These are phyloP conservation scores for Leishmania guyanensis DNA, from an alignment of 208 protist genomes.

Conservation along the genomic window DNA sequence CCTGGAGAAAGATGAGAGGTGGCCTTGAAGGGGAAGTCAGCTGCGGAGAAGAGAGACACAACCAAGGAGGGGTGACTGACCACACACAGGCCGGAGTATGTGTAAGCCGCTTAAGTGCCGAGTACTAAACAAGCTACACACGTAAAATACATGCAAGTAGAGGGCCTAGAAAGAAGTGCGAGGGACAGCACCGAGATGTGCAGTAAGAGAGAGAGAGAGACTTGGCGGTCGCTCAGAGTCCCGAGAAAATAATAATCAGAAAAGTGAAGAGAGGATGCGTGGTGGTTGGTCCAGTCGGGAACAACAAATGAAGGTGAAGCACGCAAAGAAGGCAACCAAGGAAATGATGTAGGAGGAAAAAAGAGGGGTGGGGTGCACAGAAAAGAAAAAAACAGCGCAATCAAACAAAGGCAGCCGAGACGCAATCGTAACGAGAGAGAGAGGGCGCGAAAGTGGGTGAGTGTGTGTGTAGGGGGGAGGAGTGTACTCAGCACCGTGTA, in stretches of 20 bases:
- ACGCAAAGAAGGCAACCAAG: neutral
- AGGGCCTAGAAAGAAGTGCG: neutral
- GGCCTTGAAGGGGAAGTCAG: neutral
- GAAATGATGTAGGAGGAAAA: neutral
- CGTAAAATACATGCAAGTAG: neutral
- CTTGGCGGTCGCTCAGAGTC: no score
- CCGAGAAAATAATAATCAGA: no score
- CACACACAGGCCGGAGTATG: neutral
- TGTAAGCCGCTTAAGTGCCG: neutral
- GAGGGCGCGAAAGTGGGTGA: fast-evolving
- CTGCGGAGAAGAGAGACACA: neutral
- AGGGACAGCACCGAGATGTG: neutral
- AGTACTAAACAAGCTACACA: neutral
- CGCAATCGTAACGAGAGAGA: neutral
- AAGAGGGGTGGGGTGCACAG: no score
- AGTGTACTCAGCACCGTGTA: neutral
- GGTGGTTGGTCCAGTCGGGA: neutral
- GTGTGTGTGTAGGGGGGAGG: neutral
- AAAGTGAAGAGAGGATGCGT: no score
- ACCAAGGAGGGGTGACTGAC: neutral
- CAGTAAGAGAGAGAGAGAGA: no score
- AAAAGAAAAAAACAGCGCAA: neutral
- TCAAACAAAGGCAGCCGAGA: neutral
- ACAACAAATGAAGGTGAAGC: neutral
- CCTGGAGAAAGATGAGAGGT: neutral